phyloP scores from a whole-genome alignment of 331 rosid species.

The Quercus phellos region DNA sequence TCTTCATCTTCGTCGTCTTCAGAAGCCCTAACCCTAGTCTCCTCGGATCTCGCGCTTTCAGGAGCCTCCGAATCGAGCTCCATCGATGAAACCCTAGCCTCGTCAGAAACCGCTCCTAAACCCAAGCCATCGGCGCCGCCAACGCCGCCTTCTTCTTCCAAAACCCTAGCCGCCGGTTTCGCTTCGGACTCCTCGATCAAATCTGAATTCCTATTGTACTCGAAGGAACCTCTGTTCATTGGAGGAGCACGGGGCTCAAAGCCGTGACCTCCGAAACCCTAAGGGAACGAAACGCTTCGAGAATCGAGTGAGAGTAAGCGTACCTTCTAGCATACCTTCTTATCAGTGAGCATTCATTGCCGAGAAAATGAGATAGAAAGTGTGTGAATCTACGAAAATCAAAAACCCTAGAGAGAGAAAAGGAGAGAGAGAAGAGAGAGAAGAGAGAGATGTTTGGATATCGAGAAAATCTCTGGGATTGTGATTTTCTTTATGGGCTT shows the following conservation, averaged over 20 bases:
- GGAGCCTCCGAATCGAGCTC: conserved; percentile 39
- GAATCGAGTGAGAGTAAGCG: conserved; percentile 17
- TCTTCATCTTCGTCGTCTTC: conserved; percentile 30
- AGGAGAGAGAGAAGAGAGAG: background rate
- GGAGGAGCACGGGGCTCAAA: background rate
- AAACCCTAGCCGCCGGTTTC: conserved; percentile 10
- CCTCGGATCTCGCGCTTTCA: conserved; percentile 25
- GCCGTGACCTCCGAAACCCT: conserved; percentile 33
- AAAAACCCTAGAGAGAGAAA: conserved; percentile 32
- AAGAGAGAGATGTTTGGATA: conserved; percentile 12
- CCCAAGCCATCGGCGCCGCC: conserved; percentile 9
- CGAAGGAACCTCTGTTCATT: conserved; percentile 2
- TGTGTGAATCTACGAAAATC: background rate
- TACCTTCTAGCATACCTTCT: conserved; percentile 18
- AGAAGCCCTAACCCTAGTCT: conserved; percentile 40
- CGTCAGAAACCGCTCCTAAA: conserved; percentile 1
- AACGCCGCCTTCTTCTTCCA: conserved; percentile 21
- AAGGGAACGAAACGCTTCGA: conserved; percentile 2
- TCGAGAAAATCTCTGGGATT: conserved; percentile 16
- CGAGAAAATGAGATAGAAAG: background rate
- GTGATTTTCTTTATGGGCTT: conserved; percentile 4
- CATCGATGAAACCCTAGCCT: conserved; percentile 38
- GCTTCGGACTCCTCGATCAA: conserved; percentile 22
- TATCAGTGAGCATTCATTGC: background rate
- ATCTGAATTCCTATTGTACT: conserved; percentile 32